These are phyloP conservation scores for Dentiscutata heterogama DNA, from an alignment of 371 early-diverging fungal genomes.

Conservation along the genomic window DNA sequence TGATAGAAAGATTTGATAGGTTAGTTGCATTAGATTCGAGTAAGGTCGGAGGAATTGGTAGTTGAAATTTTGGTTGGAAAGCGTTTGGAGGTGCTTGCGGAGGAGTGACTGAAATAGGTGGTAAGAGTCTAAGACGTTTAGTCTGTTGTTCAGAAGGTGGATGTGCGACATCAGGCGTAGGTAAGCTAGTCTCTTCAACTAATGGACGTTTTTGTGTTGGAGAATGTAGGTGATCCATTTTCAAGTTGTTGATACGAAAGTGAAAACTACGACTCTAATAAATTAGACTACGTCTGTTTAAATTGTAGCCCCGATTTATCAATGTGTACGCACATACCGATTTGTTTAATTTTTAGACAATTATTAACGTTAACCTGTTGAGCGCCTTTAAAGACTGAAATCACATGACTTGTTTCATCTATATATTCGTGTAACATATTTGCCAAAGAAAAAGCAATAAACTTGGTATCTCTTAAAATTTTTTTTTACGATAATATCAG, in stretches of 20 bases:
- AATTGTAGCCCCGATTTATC: too few species aligned
- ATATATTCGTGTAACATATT: too few species aligned
- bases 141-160: constrained; percentile 15
- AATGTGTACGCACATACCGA: too few species aligned
- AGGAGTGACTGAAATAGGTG: constrained; percentile 21
- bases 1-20: not conserved
- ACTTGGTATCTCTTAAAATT: too few species aligned
- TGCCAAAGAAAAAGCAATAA: too few species aligned
- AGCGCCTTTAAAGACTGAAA: too few species aligned
- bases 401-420: too few species aligned
- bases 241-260: not conserved
- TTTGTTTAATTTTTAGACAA: too few species aligned
- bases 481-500: too few species aligned
- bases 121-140: constrained; percentile 41
- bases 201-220: constrained; percentile 38
- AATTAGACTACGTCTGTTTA: too few species aligned
- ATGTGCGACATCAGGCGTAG: not conserved
- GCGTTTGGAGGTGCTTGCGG: not conserved
- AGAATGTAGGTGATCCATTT: constrained; percentile 14
- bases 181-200: not conserved
- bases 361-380: too few species aligned
- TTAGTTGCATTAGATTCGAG: not conserved
- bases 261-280: too few species aligned
- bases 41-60: constrained; percentile 3
- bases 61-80: constrained; percentile 4